These are phyloP conservation scores for Irpex sp. DNA, from an alignment of 1,284 basidiomycete genomes.

Conservation along the genomic window DNA sequence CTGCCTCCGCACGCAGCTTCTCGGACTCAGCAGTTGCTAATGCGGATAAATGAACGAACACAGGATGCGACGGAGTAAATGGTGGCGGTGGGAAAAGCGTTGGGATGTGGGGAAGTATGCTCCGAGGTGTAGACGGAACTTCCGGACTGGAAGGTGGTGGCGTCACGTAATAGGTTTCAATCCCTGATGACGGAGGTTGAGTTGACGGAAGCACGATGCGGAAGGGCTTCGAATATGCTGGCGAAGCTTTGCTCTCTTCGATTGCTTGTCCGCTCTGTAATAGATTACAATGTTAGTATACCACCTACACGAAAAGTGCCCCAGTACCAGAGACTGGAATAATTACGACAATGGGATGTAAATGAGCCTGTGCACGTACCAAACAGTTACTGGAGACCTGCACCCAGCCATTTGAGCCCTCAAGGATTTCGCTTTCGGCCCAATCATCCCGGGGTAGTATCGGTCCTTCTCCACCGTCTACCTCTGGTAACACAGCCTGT, in stretches of 20 bases:
- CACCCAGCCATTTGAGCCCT: conserved; percentile 65
- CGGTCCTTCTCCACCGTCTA: conserved; percentile 61
- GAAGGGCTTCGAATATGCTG: conserved; percentile 49
- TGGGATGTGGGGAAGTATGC: conserved; percentile 28
- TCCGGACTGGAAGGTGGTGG: conserved; percentile 18
- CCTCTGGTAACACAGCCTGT: conserved; percentile 50
- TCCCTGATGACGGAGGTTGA: conserved; percentile 22
- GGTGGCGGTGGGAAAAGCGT: conserved; percentile 68
- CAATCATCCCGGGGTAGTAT: conserved; percentile 67
- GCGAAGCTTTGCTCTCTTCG: conserved; percentile 35
- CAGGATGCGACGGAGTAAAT: conserved; percentile 68
- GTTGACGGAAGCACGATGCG: conserved; percentile 44
- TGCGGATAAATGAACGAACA: conserved; percentile 59
- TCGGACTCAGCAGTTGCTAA: conserved; percentile 53
- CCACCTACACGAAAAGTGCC: neutral
- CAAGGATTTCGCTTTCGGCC: conserved; percentile 66
- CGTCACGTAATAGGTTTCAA: conserved; percentile 9
- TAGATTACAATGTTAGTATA: neutral
- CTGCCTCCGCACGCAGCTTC: conserved; percentile 47
- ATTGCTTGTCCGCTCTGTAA: conserved; percentile 44
- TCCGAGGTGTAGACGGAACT: conserved; percentile 21
- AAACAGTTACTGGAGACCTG: conserved; percentile 60
- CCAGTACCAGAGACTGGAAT: neutral
- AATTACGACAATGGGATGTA: neutral
- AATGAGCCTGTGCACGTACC: conserved; percentile 31